Base-by-base conservation (phyloP, 1,284 basidiomycete genomes). In the Pisolithus thermaeus region DNA sequence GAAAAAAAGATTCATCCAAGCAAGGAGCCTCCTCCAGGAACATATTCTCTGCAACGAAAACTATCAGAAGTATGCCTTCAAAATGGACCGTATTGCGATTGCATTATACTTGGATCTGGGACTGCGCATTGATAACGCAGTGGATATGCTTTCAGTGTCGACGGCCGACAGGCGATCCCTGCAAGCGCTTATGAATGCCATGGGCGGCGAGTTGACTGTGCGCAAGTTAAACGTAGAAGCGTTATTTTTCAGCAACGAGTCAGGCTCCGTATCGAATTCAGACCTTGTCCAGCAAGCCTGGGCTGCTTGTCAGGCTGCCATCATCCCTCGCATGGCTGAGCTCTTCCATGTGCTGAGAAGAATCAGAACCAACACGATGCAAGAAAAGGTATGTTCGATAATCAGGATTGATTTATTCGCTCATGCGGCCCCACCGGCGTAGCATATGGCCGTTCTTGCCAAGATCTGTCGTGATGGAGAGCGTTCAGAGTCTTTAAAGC, bases 81-180 rank as follows among this genome's bases (percentile, higher is more conserved):
- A 68, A 51, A 70, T 80, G 64, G 74, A 72, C 41, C 69, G 65
- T 37, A 56, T 83, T 3, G 69, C 73, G 0, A 56, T 70, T 3
- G 63, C 73, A 2, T 61, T 83, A 16, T 69, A 62, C 58, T 47
- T 58, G 16, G 76, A 81, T 42, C 56, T 70, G 8, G 61, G 61
- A 0, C 42, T 79, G 4, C 65, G 64, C 18, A 63, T 81, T 22
- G 52, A 58, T 12, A 5, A 12, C 5, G 32, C 32, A 8, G 63
- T 80, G 14, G 77, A 81, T 53, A 60, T 83, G 42, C 62, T 79
- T 27, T 75, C 76, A 0, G 52, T 61, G 4, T 25, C 50, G 14
- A 27, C 22, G 1, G 30, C 25, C 43, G 42, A 56, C 18, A 69
- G 73, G 16, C 57, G 68, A 3, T 73, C 73, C 2, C 49, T 70